These are phyloP conservation scores for Exutisphaerella laricina DNA, from an alignment of 2,329 filamentous ascomycete species.

Conservation along the genomic window DNA sequence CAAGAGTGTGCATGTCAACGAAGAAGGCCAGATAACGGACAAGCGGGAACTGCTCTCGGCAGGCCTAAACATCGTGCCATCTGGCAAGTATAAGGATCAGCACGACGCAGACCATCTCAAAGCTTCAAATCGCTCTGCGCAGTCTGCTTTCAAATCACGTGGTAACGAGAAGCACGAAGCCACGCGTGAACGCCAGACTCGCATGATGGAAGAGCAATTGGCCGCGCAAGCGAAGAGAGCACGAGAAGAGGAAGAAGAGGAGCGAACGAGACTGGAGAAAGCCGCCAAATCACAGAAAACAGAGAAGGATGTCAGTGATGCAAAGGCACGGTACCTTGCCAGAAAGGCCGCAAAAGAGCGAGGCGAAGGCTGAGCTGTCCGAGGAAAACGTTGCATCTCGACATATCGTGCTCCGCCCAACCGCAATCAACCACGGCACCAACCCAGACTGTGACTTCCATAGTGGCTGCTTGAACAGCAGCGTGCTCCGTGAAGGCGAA, in stretches of 20 bases:
- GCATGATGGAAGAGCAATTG: slow-evolving; percentile 73
- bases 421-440: background rate
- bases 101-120: slow-evolving; percentile 30
- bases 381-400: no score
- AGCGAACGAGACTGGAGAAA: slow-evolving; percentile 58
- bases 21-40: slow-evolving; percentile 77
- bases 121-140: slow-evolving; percentile 23
- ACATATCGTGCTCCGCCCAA: no score
- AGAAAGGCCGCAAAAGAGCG: slow-evolving; percentile 60
- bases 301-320: slow-evolving; percentile 66
- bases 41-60: slow-evolving; percentile 73
- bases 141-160: slow-evolving; percentile 23
- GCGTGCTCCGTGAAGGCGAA: no score
- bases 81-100: slow-evolving; percentile 19
- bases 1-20: slow-evolving; percentile 64
- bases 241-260: slow-evolving; percentile 62
- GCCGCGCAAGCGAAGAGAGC: slow-evolving; percentile 67
- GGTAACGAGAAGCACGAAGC: slow-evolving; percentile 52
- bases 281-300: slow-evolving; percentile 74
- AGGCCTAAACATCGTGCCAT: slow-evolving; percentile 63
- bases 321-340: slow-evolving; percentile 72
- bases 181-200: slow-evolving; percentile 68
- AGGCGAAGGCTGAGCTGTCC: slow-evolving; percentile 29
- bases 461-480: no score
- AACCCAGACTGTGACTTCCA: no score